These are phyloP conservation scores for Trametes versicolor DNA, from an alignment of 1,284 basidiomycete genomes.

Conservation along the genomic window DNA sequence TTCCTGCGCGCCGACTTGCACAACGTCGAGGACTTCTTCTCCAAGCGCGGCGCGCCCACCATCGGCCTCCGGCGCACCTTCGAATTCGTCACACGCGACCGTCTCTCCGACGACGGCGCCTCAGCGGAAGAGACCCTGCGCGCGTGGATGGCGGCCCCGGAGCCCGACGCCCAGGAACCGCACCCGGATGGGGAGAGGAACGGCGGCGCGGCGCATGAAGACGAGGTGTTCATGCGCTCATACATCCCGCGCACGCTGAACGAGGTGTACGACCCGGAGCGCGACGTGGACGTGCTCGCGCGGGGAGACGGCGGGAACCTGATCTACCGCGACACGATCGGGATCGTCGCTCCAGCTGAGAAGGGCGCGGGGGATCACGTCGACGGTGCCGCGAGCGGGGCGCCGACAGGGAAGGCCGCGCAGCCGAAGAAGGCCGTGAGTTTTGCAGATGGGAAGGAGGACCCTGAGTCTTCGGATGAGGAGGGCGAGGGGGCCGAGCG, in stretches of 20 bases:
- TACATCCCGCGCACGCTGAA: conserved; percentile 95
- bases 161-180: conserved; percentile 20
- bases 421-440: conserved; percentile 32
- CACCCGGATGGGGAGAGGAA: conserved; percentile 32
- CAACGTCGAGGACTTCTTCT: conserved; percentile 95
- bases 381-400: conserved; percentile 1
- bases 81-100: conserved; percentile 85
- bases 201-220: conserved; percentile 67
- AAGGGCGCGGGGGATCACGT: conserved; percentile 27
- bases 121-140: conserved; percentile 46
- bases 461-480: conserved; percentile 34
- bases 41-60: conserved; percentile 76
- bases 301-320: conserved; percentile 76
- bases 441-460: conserved; percentile 30
- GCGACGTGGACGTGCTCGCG: conserved; percentile 82
- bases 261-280: conserved; percentile 92
- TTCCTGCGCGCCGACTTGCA: conserved; percentile 94
- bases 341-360: conserved; percentile 61
- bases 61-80: conserved; percentile 89
- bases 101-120: conserved; percentile 41
- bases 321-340: conserved; percentile 89
- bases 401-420: conserved; percentile 14
- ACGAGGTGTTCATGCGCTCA: conserved; percentile 86
- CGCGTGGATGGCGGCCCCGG: conserved; percentile 60
- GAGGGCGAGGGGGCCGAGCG: conserved; percentile 23